Base-by-base conservation (phyloP, 805 yeast species). In the Kregervanrija pseudodelftensis region DNA sequence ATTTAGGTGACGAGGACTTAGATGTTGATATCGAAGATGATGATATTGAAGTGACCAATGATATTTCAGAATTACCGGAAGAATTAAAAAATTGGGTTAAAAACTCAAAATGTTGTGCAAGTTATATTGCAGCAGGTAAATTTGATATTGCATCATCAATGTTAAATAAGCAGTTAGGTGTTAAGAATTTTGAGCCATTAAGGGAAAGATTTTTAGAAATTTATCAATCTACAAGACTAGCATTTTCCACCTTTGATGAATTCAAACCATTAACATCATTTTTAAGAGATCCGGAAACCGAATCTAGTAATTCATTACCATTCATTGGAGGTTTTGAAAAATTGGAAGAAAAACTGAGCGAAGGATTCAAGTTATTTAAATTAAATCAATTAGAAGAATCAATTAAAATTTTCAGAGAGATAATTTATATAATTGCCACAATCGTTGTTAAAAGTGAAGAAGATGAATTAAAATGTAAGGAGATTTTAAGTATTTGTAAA, bases 121-220 rank as follows among this genome's bases (percentile, higher is more conserved):
- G 87, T 28, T 86, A 88, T 56, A 89, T 84, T 57, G 97, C 99
- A 2, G 89, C 96, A 2, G 99, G 99, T 56, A 85, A 95, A 4
- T 91, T 91, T 61, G 97, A 89, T 53, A 85, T 91, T 43, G 99
- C 98, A 34, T 93, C 96, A 35, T 95, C 89, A 57, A 77, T 95
- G 60, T 75, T 93, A 57, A 80, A 83, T 69, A 84, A 91, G 58
- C 99, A 95, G 66, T 72, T 82, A 38, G 99, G 97, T 56, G 77
- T 87, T 42, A 82, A 78, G 28, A 74, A 86, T 54, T 91, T 95
- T 61, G 95, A 82, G 58, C 98, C 98, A 11, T 74, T 93, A 55
- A 80, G 91, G 67, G 61, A 72, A 30, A 76, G 96, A 49, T 93
- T 93, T 70, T 54, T 85, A 62, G 91, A 88, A 56, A 83, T 89